phyloP scores from a whole-genome alignment of 2,329 filamentous ascomycete genomes.

The Colletotrichum spaethianum region DNA sequence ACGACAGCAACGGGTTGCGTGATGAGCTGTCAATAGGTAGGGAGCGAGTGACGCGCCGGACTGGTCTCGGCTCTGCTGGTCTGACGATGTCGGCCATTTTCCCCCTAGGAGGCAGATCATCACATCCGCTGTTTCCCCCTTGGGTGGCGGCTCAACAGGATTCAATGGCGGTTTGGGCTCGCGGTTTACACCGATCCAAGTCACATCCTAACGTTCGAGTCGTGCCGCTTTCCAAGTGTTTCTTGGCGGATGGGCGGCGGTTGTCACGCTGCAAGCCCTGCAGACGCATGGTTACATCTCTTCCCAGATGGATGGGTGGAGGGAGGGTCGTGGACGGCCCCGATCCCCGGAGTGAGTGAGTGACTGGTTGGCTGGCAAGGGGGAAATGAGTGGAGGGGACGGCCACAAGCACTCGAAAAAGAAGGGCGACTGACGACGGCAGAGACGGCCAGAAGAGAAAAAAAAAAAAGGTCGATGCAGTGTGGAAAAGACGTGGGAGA shows the following conservation, averaged over 20 bases:
- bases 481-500: not conserved
- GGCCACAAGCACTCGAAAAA: not conserved
- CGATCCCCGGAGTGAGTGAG: no score
- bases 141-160: constrained; percentile 18
- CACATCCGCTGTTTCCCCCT: not conserved
- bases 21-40: constrained; percentile 32
- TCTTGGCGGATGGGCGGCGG: constrained; percentile 18
- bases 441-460: constrained; percentile 1
- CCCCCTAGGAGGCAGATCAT: constrained; percentile 29
- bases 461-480: not conserved
- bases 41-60: constrained; percentile 34
- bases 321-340: not conserved
- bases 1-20: not conserved
- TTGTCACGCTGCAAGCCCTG: constrained; percentile 7
- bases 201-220: constrained; percentile 18
- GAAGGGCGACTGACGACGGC: constrained; percentile 9
- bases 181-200: constrained; percentile 15
- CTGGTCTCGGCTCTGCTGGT: constrained; percentile 34
- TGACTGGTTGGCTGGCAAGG: not conserved
- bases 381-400: constrained; percentile 1
- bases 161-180: constrained; percentile 26
- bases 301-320: not conserved
- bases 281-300: not conserved
- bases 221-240: constrained; percentile 21
- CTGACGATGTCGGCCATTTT: constrained; percentile 26